Conservation (phyloP, 805 yeast species). For the Lipomyces oligophaga region DNA sequence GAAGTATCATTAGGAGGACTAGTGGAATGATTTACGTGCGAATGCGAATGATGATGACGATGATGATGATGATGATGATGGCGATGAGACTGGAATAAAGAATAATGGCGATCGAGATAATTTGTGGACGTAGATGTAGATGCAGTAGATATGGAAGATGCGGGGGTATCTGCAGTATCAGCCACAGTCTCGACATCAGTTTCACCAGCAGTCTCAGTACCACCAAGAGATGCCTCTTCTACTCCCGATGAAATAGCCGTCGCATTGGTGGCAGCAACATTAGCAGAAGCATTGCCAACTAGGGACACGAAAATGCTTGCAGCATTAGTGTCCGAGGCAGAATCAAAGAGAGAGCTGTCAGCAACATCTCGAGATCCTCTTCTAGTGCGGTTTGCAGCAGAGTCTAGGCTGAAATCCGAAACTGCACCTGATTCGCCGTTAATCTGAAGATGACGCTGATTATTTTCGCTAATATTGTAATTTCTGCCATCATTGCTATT, state of each 20-base stretch:
- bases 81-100: constrained; percentile 17
- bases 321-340: constrained; percentile 15
- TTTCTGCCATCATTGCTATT: neutral
- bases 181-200: constrained; percentile 4
- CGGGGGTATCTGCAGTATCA: neutral
- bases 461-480: neutral
- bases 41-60: constrained; percentile 19
- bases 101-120: constrained; percentile 11
- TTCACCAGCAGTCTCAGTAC: neutral
- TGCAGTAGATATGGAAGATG: neutral
- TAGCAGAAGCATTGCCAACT: constrained; percentile 10
- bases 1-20: too few species aligned
- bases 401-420: neutral
- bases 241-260: neutral
- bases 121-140: constrained; percentile 5
- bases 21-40: constrained; percentile 8
- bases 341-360: constrained; percentile 11
- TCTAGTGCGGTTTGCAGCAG: neutral
- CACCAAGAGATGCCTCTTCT: neutral
- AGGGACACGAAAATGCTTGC: constrained; percentile 18
- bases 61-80: constrained; percentile 25
- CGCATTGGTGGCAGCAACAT: neutral
- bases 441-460: neutral
- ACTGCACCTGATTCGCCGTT: neutral
- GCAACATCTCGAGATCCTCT: neutral